Evolutionary conservation across 75 land plant genomes (phyloP), one percentile per base, ranked within the genome.

Genomic region (Cryptomeria japonica): DNA sequence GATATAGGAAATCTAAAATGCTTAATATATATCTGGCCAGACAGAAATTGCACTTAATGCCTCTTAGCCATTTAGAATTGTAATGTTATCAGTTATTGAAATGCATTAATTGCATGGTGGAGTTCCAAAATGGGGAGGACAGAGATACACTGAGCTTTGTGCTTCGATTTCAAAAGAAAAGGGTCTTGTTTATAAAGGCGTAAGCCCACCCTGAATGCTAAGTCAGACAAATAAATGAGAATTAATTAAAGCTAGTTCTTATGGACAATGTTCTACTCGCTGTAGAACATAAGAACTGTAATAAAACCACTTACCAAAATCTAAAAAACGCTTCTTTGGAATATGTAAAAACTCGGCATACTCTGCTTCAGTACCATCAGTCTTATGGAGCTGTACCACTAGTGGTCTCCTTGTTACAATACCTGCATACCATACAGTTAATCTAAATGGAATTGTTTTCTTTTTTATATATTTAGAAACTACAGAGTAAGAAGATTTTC

Each of bases 321-420:
- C 91, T 34, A 18, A 44, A 55, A 90, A 90, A 31, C 84, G 76
- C 91, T 89, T 90, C 91, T 85, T 90, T 36, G 91, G 55, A 51
- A 51, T 51, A 51, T 51, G 55, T 51, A 51, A 51, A 51, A 51
- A 51, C 55, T 51, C 55, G 18, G 90, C 91, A 76, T 90, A 90
- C 83, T 90, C 91, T 44, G n/a, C 44, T 25, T 77, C 37, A 42
- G 38, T 80, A 36, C 73, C 91, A n/a, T 89, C 90, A 18, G 87
- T 84, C 80, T 88, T 90, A 39, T 90, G 91, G 77, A 90, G 70
- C 55, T 90, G 91, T 86, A 89, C 64, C 18, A 90, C 91, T 38
- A 90, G 91, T 64, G 91, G 91, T 32, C 91, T 90, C 87, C 91
- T 90, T 25, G 91, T 90, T 64, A 88, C 87, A 84, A 90, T 90